Conservation (phyloP, 352 stramenopile species). For the Phytophthora megakarya region DNA sequence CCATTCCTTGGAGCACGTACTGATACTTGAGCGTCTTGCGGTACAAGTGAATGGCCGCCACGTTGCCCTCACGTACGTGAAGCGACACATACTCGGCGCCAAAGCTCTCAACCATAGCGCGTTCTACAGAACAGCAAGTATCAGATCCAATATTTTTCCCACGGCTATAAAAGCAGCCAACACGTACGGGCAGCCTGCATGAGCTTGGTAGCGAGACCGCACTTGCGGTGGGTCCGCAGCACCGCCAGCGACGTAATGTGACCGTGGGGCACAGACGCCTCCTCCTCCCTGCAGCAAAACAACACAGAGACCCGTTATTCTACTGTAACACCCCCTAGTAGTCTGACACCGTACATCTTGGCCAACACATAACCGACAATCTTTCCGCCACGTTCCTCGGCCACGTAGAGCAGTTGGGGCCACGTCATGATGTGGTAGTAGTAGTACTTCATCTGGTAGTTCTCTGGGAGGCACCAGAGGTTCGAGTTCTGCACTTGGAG, state of each 20-base stretch:
- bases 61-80: constrained; percentile 98
- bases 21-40: constrained; percentile 97
- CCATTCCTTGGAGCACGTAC: constrained; percentile 40
- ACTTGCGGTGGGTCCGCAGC: constrained; percentile 96
- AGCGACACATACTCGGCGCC: constrained; percentile 98
- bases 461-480: constrained; percentile 99
- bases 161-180: background rate
- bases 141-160: background rate
- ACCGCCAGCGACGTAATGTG: constrained; percentile 99
- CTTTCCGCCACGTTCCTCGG: constrained; percentile 96
- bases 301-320: constrained; percentile 6
- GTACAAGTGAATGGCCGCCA: constrained; percentile 98
- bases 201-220: constrained; percentile 97
- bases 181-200: constrained; percentile 93
- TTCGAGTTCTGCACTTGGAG: constrained; percentile 99
- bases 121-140: constrained; percentile 50
- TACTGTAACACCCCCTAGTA: background rate
- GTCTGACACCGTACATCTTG: constrained; percentile 93
- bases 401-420: constrained; percentile 99
- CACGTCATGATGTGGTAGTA: constrained; percentile 99
- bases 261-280: constrained; percentile 90
- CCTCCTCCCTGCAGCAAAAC: constrained; percentile 61
- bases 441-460: constrained; percentile 99
- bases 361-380: constrained; percentile 99
- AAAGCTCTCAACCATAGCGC: constrained; percentile 97